phyloP scores from a whole-genome alignment of 345 rosid genomes.

The Turritis glabra region DNA sequence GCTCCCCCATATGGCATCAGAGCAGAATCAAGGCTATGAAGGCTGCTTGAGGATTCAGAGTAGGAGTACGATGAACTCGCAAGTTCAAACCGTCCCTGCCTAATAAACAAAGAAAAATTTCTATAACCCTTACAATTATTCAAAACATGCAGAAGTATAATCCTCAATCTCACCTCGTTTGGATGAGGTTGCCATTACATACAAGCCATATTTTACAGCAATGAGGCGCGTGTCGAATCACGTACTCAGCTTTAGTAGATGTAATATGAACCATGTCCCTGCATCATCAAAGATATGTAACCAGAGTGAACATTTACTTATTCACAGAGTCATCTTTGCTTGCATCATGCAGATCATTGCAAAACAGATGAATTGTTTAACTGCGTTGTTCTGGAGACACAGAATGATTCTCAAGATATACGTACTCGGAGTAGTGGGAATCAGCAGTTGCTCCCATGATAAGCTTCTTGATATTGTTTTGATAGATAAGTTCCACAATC shows the following conservation, averaged over 20 bases:
- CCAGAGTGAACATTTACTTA: conserved; percentile 6
- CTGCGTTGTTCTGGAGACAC: neutral
- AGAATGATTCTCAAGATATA: neutral
- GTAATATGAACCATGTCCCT: conserved; percentile 55
- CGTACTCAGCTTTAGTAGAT: conserved; percentile 61
- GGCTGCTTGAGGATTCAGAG: conserved; percentile 31
- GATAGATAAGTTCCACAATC: conserved; percentile 58
- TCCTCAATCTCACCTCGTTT: conserved; percentile 46
- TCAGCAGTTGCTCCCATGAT: conserved; percentile 77
- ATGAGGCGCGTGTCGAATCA: conserved; percentile 45
- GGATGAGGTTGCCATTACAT: conserved; percentile 63
- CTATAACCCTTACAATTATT: neutral
- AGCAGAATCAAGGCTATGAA: conserved; percentile 28
- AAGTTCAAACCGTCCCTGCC: conserved; percentile 32
- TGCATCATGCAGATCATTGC: neutral
- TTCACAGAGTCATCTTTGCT: conserved; percentile 3
- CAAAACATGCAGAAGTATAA: conserved; percentile 25
- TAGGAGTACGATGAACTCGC: conserved; percentile 13
- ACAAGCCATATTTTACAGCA: conserved; percentile 58
- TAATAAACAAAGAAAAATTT: neutral
- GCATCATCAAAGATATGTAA: conserved; percentile 33
- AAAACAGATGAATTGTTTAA: neutral
- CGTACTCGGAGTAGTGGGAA: conserved; percentile 52
- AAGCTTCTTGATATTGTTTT: conserved; percentile 52
- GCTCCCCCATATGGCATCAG: conserved; percentile 25